Conservation (phyloP, 2,329 filamentous ascomycete genomes). For the Paracamarosporium sp. region DNA sequence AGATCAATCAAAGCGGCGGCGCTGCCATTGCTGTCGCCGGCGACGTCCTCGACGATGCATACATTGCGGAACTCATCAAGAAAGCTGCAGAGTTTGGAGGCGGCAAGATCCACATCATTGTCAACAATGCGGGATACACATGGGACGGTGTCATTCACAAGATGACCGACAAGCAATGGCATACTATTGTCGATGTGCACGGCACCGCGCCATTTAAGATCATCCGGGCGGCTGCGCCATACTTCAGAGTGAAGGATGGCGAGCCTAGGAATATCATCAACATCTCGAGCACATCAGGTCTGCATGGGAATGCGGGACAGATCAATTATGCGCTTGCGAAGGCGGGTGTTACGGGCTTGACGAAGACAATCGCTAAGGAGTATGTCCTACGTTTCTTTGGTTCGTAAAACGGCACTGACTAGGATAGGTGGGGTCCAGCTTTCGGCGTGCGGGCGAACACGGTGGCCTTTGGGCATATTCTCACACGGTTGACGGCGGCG, state of each 20-base stretch:
- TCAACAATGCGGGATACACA: slow-evolving; percentile 91
- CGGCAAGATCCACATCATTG: slow-evolving; percentile 89
- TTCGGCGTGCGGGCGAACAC: slow-evolving; percentile 87
- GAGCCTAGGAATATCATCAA: slow-evolving; percentile 82
- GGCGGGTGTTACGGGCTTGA: slow-evolving; percentile 81
- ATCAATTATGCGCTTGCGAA: slow-evolving; percentile 88
- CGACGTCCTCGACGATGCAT: slow-evolving; percentile 75
- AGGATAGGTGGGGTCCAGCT: slow-evolving; percentile 71
- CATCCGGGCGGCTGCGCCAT: slow-evolving; percentile 77
- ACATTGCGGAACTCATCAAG: slow-evolving; percentile 75
- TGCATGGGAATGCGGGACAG: slow-evolving; percentile 90
- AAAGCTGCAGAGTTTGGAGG: slow-evolving; percentile 79
- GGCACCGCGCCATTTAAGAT: slow-evolving; percentile 86
- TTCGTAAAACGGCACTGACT: slow-evolving; percentile 10
- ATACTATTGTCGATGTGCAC: slow-evolving; percentile 84
- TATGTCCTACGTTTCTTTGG: slow-evolving; percentile 18
- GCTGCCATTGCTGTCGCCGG: slow-evolving; percentile 76
- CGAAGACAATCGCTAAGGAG: slow-evolving; percentile 89
- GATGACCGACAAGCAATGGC: slow-evolving; percentile 91
- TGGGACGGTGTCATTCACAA: slow-evolving; percentile 95
- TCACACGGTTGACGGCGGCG: slow-evolving; percentile 79
- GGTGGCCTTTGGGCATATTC: slow-evolving; percentile 82
- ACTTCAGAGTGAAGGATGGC: slow-evolving; percentile 86
- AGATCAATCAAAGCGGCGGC: slow-evolving; percentile 72
- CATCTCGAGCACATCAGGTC: slow-evolving; percentile 80